phyloP scores from a whole-genome alignment of 768 basidiomycete species.

The Suillus americanus region DNA sequence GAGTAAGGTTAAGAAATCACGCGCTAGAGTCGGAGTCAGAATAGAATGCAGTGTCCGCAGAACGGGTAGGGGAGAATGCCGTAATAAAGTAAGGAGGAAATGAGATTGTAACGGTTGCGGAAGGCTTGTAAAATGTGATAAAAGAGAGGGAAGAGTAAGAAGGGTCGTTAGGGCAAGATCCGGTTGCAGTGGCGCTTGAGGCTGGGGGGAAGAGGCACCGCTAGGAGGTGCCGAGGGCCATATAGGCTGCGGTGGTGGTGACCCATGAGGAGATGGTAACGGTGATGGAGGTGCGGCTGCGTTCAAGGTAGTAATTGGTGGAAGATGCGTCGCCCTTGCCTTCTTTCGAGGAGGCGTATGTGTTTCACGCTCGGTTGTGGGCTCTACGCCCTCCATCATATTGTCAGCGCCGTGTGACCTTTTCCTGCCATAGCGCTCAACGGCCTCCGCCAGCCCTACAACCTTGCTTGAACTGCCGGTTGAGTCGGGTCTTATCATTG shows the following conservation, averaged over 20 bases:
- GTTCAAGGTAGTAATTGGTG: constrained; percentile 63
- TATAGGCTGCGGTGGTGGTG: constrained; percentile 70
- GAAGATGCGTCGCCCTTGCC: constrained; percentile 58
- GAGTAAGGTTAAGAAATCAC: constrained; percentile 90
- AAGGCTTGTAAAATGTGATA: constrained; percentile 77
- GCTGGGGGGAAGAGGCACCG: constrained; percentile 68
- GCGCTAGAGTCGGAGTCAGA: constrained; percentile 84
- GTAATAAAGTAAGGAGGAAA: constrained; percentile 87
- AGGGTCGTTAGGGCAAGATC: constrained; percentile 83
- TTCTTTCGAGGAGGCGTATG: constrained; percentile 72
- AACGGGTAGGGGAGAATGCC: constrained; percentile 89
- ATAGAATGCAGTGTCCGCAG: constrained; percentile 88
- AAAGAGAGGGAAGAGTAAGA: constrained; percentile 79
- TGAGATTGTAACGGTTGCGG: constrained; percentile 89
- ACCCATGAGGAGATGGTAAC: constrained; percentile 82
- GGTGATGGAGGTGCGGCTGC: constrained; percentile 82
- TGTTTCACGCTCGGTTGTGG: constrained; percentile 44
- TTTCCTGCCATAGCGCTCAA: constrained; percentile 75
- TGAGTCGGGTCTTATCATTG: constrained; percentile 70
- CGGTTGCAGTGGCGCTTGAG: constrained; percentile 74
- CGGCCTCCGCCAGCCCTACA: constrained; percentile 73
- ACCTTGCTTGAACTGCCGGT: constrained; percentile 45
- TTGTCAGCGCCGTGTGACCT: constrained; percentile 53
- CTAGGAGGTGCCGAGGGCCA: constrained; percentile 86
- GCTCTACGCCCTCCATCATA: constrained; percentile 77